Evolutionary conservation across 352 stramenopile species (phyloP).

Genomic region (Pilasporangium apinafurcum): DNA sequence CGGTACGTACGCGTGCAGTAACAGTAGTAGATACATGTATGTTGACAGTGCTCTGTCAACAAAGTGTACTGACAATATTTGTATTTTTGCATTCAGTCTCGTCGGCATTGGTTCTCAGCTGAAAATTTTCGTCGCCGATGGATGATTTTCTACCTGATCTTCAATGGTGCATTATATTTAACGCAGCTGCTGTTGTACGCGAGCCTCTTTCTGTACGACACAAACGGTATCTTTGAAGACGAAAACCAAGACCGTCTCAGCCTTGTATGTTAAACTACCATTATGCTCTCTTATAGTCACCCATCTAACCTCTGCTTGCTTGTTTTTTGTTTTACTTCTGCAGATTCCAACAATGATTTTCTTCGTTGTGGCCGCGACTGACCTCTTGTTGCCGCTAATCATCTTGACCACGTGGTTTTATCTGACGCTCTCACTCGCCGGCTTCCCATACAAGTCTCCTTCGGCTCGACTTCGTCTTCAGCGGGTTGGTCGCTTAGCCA

Average conservation of each 20-base stretch:
- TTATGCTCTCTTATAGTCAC: neutral
- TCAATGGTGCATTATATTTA: slow-evolving; percentile 87
- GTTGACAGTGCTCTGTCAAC: too few relatives aligned
- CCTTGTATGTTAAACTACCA: slow-evolving; percentile 37
- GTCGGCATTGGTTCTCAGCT: slow-evolving; percentile 87
- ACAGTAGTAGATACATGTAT: too few relatives aligned
- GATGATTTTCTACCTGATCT: slow-evolving; percentile 91
- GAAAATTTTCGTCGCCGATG: slow-evolving; percentile 77
- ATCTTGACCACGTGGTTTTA: slow-evolving; percentile 89
- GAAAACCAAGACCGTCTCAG: slow-evolving; percentile 65
- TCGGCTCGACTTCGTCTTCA: slow-evolving; percentile 49
- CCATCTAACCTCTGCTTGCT: too few relatives aligned
- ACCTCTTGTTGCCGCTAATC: slow-evolving; percentile 85
- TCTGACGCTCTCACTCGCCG: slow-evolving; percentile 82
- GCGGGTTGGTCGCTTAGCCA: slow-evolving; percentile 51
- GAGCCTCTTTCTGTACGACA: slow-evolving; percentile 81
- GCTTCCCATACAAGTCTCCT: slow-evolving; percentile 80
- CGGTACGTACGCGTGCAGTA: slow-evolving; percentile 52
- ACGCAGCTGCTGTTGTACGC: slow-evolving; percentile 87
- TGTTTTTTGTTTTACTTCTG: neutral
- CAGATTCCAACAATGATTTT: slow-evolving; percentile 79
- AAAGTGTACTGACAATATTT: slow-evolving; percentile 2
- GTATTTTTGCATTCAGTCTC: slow-evolving; percentile 34
- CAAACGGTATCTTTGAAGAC: slow-evolving; percentile 76
- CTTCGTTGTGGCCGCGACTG: slow-evolving; percentile 76